These are phyloP conservation scores for Gynochthodes officinalis DNA, from an alignment of 257 asterid genomes.

Conservation along the genomic window DNA sequence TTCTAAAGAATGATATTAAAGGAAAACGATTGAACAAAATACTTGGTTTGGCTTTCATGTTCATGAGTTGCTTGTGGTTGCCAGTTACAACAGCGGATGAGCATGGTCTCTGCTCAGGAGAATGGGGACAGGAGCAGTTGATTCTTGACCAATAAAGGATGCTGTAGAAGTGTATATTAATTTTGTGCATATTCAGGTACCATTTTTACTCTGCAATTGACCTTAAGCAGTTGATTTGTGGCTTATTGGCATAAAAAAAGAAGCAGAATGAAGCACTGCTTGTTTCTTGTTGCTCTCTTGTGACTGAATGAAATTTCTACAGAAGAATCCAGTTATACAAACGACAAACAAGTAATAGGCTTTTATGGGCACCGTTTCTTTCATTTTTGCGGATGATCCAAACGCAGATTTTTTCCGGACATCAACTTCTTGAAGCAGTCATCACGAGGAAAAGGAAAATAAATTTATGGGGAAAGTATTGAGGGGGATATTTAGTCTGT, in stretches of 20 bases:
- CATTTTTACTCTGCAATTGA: not conserved
- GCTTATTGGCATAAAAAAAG: constrained; percentile 5
- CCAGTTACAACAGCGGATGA: constrained; percentile 81
- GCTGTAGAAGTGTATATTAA: constrained; percentile 29
- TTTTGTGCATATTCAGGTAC: constrained; percentile 54
- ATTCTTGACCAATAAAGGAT: constrained; percentile 45
- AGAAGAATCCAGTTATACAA: constrained; percentile 29
- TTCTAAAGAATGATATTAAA: not conserved
- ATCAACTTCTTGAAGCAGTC: constrained; percentile 3
- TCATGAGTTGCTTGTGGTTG: constrained; percentile 22
- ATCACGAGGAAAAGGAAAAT: constrained; percentile 10
- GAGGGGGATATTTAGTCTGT: not conserved
- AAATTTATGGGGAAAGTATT: not conserved
- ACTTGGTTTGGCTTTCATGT: not conserved
- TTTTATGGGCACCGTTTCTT: constrained; percentile 2
- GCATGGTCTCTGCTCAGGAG: constrained; percentile 45
- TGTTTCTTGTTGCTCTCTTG: constrained; percentile 18
- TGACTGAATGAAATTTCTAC: constrained; percentile 19
- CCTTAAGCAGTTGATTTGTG: not conserved
- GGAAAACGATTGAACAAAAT: not conserved
- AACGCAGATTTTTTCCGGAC: too few relatives aligned
- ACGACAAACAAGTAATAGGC: constrained; percentile 25
- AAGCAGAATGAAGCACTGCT: constrained; percentile 4
- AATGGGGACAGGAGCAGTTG: constrained; percentile 61
- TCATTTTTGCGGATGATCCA: constrained; percentile 9